Percentiles rank a stretch among this genome's conserved stretches.
These are phyloP conservation scores for Cyberlindnera samutprakarnensis DNA, from an alignment of 805 yeast genomes.

Conservation along the genomic window DNA sequence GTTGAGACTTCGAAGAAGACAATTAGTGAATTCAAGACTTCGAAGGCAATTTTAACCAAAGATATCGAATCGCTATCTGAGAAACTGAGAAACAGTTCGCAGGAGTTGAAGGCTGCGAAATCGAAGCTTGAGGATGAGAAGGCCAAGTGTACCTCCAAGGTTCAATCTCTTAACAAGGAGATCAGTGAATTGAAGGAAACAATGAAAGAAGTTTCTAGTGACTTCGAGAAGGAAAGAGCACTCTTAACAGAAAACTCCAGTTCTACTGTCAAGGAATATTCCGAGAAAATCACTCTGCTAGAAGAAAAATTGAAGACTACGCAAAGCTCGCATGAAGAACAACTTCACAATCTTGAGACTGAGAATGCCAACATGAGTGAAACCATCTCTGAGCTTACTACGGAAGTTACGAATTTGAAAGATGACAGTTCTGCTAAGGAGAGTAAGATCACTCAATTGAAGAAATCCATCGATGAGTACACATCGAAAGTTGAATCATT, in stretches of 20 bases:
- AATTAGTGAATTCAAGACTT: neutral
- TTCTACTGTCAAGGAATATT: constrained; percentile 39
- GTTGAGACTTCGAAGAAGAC: neutral
- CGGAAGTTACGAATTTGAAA: constrained; percentile 3
- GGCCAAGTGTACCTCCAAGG: constrained; percentile 11
- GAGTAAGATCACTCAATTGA: constrained; percentile 4
- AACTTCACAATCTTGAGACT: constrained; percentile 6
- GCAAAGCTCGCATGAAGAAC: constrained; percentile 6
- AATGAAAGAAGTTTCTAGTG: constrained; percentile 30
- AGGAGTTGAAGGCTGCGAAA: constrained; percentile 9
- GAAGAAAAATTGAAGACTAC: constrained; percentile 27
- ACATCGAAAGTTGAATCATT: too few species aligned
- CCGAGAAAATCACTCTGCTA: constrained; percentile 34
- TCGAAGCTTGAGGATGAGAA: constrained; percentile 18
- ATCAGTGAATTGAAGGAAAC: constrained; percentile 25
- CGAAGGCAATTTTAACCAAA: constrained; percentile 4
- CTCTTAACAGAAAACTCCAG: constrained; percentile 43
- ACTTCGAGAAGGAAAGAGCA: constrained; percentile 44
- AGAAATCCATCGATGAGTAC: neutral
- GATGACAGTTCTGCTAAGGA: constrained; percentile 2
- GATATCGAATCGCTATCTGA: constrained; percentile 1
- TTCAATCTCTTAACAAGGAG: constrained; percentile 23
- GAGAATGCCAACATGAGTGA: constrained; percentile 12
- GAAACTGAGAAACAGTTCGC: constrained; percentile 10
- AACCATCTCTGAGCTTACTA: constrained; percentile 9